Percentiles rank a stretch among this genome's conserved stretches.
Evolutionary conservation across 306 rosid genomes (phyloP).

Genomic region (Ochetophila trinervis): DNA sequence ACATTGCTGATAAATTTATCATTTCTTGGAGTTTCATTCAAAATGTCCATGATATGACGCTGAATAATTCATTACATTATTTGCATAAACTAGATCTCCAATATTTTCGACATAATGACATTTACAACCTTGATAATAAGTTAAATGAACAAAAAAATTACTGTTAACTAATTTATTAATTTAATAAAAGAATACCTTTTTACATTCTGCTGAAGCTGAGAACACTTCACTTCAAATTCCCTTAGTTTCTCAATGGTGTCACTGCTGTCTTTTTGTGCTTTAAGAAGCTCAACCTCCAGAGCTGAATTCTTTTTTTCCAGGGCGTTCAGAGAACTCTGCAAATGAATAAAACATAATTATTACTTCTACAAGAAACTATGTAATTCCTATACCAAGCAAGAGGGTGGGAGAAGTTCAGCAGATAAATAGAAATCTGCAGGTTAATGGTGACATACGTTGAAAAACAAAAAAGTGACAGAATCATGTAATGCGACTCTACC

Average conservation of each 20-base stretch:
- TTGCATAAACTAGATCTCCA: too few relatives aligned
- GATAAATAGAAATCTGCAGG: not conserved
- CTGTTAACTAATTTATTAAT: too few relatives aligned
- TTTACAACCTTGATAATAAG: too few relatives aligned
- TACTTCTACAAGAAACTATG: not conserved
- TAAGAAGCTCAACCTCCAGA: constrained; percentile 54
- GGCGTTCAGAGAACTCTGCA: constrained; percentile 64
- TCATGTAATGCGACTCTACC: too few relatives aligned
- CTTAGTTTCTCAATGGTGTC: constrained; percentile 56
- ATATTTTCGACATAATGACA: too few relatives aligned
- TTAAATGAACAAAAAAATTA: too few relatives aligned
- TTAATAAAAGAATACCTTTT: constrained; percentile 48
- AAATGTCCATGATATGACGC: too few relatives aligned
- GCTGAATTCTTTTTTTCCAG: constrained; percentile 59
- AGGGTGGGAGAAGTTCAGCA: not conserved
- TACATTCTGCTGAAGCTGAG: constrained; percentile 62
- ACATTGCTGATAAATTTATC: too few relatives aligned
- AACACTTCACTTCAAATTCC: constrained; percentile 65
- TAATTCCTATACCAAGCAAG: not conserved
- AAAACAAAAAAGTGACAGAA: too few relatives aligned
- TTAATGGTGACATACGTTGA: not conserved
- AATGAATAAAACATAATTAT: not conserved
- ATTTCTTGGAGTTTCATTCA: too few relatives aligned
- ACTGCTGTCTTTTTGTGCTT: constrained; percentile 45
- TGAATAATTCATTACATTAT: too few relatives aligned